Base-by-base conservation (phyloP, 2,329 filamentous ascomycete species). In the Penicillium sumatraense region DNA sequence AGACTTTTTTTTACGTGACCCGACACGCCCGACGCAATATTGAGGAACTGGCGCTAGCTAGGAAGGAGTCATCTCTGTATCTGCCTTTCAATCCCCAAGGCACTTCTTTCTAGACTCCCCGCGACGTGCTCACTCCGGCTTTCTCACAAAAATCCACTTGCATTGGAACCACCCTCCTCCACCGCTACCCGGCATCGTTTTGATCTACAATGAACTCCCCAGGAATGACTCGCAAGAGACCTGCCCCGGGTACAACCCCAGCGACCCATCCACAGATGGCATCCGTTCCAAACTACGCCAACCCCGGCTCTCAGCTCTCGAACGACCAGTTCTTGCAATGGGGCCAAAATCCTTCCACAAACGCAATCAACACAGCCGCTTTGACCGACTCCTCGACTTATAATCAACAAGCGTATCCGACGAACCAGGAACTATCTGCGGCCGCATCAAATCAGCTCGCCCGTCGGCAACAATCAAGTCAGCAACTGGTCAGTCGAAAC, bases 231-330 rank as follows among this genome's bases (percentile, higher is more conserved):
- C 80, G 89, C 74, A 95, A 95, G 79, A 83, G 90, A 72, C 81
- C 88, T 63, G 89, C 90, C 44, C 88, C 90, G 53, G 89, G 88
- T 70, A 79, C 87, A 58, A 82, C 85, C 33, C 88, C 90, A n/a
- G 76, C 84, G 61, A 76, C 83, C 20, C 83, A 86, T 47, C 78
- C 80, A 35, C 78, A 78, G 61, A 75, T 83, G 68, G 82, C 83
- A 54, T 78, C 76, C 35, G 79, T 82, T 58, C 75, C 79, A 16
- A 76, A 75, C 54, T 80, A 79, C 45, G 72, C 59, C 70, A 77
- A 75, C 53, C 74, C 74, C 62, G 74, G 73, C 29, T 70, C 69
- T 58, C 75, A 77, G 63, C 68, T 79, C 41, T 80, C 73, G 35
- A 81, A 77, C 71, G 81, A 82, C 45, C 81, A 83, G 70, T 80